These are phyloP conservation scores for Glomus cerebriforme DNA, from an alignment of 192 early-diverging fungal genomes.

Conservation along the genomic window DNA sequence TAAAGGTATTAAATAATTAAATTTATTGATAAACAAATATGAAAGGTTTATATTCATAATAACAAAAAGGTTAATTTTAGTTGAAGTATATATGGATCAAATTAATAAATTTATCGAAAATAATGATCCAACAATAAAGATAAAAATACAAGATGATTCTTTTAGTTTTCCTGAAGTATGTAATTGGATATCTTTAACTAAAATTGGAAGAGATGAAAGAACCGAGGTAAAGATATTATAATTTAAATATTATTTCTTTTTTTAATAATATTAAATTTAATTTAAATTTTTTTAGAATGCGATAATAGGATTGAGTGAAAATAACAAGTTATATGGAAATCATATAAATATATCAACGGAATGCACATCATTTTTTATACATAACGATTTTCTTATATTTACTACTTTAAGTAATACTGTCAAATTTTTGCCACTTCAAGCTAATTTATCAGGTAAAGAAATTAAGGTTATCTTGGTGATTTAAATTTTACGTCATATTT, in stretches of 20 bases:
- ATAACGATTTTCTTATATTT: conserved; percentile 78
- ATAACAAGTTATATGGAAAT: conserved; percentile 85
- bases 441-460: conserved; percentile 6
- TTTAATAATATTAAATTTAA: not conserved
- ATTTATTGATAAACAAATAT: not conserved
- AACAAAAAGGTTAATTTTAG: not conserved
- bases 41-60: not conserved
- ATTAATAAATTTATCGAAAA: not conserved
- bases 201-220: conserved; percentile 37
- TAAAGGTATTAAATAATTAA: not conserved
- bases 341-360: conserved; percentile 68
- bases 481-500: no score
- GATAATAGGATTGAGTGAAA: conserved; percentile 73
- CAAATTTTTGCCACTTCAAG: conserved; percentile 61
- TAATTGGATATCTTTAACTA: conserved; percentile 40
- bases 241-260: not conserved
- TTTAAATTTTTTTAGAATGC: conserved; percentile 37
- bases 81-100: not conserved
- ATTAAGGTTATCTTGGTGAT: not conserved
- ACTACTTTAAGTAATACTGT: conserved; percentile 82
- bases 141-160: not conserved
- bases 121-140: not conserved
- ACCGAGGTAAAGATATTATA: conserved; percentile 29
- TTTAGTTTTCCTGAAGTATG: conserved; percentile 44
- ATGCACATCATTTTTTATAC: conserved; percentile 86